These are phyloP conservation scores for Pezicula carpinea DNA, from an alignment of 2,329 filamentous ascomycete species.

Conservation along the genomic window DNA sequence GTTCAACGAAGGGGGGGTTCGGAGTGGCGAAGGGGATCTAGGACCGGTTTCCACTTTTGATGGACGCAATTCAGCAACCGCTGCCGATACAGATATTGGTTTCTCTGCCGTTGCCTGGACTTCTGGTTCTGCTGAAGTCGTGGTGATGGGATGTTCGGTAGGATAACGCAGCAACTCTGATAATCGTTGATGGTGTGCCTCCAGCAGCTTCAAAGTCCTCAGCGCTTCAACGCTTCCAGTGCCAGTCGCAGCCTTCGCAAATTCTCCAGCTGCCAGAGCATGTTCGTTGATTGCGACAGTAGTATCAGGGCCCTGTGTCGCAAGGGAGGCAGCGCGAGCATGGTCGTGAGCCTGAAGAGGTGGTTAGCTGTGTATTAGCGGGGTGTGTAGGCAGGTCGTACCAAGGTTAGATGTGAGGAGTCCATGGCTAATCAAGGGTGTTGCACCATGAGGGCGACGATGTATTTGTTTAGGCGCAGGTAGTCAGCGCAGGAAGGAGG, in stretches of 20 bases:
- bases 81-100: constrained; percentile 24
- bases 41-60: constrained; percentile 26
- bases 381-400: constrained; percentile 29
- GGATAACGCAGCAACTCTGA: constrained; percentile 76
- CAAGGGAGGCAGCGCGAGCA: constrained; percentile 75
- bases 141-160: constrained; percentile 22
- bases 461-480: no score
- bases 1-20: constrained; percentile 21
- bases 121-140: constrained; percentile 20
- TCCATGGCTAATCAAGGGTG: constrained; percentile 50
- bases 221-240: constrained; percentile 70
- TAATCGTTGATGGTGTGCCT: constrained; percentile 80
- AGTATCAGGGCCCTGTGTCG: constrained; percentile 64
- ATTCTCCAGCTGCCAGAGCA: constrained; percentile 81
- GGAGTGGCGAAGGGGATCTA: constrained; percentile 20
- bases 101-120: constrained; percentile 23
- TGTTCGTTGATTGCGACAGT: constrained; percentile 84
- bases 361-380: constrained; percentile 16
- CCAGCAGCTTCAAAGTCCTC: constrained; percentile 77
- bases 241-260: constrained; percentile 72
- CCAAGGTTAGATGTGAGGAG: constrained; percentile 61
- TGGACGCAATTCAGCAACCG: constrained; percentile 27
- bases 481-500: no score
- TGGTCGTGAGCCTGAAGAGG: constrained; percentile 73
- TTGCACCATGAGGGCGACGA: no score